Evolutionary conservation across 441 rosid genomes (phyloP).

Genomic region (Omphalea diandra): DNA sequence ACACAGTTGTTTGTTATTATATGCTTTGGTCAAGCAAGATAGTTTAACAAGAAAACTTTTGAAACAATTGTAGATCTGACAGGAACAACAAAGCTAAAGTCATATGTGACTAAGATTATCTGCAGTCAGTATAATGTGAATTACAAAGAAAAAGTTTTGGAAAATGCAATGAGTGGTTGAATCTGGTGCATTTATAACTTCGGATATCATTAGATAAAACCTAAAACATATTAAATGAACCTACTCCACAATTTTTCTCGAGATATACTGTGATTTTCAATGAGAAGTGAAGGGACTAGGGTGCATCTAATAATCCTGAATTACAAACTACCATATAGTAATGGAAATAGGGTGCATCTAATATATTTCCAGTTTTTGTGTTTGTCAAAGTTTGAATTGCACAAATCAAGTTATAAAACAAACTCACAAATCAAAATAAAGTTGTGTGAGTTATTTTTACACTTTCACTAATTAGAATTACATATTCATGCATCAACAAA

Average conservation of each 20-base stretch:
- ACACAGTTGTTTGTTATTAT: not conserved
- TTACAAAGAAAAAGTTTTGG: not conserved
- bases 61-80: not conserved
- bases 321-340: not conserved
- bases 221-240: not conserved
- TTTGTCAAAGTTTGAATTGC: constrained; percentile 2
- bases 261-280: not conserved
- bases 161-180: not conserved
- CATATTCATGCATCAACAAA: not conserved
- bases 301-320: not conserved
- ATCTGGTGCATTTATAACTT: not conserved
- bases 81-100: not conserved
- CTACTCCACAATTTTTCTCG: not conserved
- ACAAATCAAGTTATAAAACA: not conserved
- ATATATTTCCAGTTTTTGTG: not conserved
- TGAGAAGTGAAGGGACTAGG: not conserved
- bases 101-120: not conserved
- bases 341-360: too few relatives aligned
- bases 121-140: not conserved
- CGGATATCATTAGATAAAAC: not conserved
- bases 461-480: not conserved
- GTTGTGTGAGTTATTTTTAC: not conserved
- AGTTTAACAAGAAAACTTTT: not conserved
- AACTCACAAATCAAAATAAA: not conserved
- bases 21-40: not conserved